A percentile compares a stretch with the other conserved stretches of the same genome.
These are phyloP conservation scores for Phytomonas sp. DNA, from an alignment of 208 protist species.

Conservation along the genomic window DNA sequence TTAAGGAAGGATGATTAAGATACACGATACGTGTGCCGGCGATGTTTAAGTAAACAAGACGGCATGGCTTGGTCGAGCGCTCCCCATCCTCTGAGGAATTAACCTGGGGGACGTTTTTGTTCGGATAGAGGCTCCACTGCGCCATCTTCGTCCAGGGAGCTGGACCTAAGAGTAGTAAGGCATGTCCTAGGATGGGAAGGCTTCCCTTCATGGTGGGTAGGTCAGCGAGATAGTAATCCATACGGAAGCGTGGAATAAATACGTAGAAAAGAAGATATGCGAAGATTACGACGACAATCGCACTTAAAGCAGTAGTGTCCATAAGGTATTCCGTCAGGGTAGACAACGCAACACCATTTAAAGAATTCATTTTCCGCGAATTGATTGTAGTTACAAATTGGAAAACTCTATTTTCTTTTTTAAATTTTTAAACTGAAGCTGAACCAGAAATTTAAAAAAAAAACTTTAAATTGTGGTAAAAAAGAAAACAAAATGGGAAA, in stretches of 20 bases:
- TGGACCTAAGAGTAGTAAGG: conserved; percentile 47
- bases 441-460: conserved; percentile 10
- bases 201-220: conserved; percentile 52
- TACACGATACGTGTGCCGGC: conserved; percentile 74
- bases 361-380: neutral
- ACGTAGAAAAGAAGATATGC: conserved; percentile 1
- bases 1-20: conserved; percentile 69
- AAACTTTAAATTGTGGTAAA: neutral
- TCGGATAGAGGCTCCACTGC: conserved; percentile 59
- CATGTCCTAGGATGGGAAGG: conserved; percentile 72
- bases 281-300: conserved; percentile 1
- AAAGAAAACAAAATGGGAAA: conserved; percentile 4
- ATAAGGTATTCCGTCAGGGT: conserved; percentile 1
- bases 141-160: conserved; percentile 76
- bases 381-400: neutral
- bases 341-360: neutral
- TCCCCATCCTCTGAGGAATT: conserved; percentile 9
- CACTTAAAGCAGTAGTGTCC: conserved; percentile 6
- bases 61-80: conserved; percentile 17
- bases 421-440: conserved; percentile 3
- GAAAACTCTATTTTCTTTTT: conserved; percentile 10
- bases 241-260: conserved; percentile 32
- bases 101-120: conserved; percentile 10
- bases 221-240: conserved; percentile 58
- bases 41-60: conserved; percentile 70